phyloP scores from a whole-genome alignment of 106 monocot species.

The Narthecium ossifragum region DNA sequence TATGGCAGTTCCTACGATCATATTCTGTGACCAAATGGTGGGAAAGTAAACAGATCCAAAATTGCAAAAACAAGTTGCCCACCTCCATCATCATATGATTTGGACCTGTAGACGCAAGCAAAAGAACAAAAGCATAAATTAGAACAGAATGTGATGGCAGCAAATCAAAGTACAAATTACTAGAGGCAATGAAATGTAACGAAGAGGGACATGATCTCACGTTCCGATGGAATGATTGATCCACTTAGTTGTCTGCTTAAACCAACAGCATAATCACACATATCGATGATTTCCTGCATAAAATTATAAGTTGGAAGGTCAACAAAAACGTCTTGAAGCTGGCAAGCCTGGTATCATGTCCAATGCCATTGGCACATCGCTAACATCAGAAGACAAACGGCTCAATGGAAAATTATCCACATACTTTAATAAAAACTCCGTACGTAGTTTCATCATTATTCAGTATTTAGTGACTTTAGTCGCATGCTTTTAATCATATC shows the following conservation, averaged over 20 bases:
- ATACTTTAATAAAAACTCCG: too few relatives aligned
- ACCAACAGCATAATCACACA: slow-evolving; percentile 98
- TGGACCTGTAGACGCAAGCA: slow-evolving; percentile 62
- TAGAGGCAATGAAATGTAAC: background rate
- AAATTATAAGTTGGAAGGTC: background rate
- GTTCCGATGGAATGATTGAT: slow-evolving; percentile 95
- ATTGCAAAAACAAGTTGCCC: slow-evolving; percentile 12
- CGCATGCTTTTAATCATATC: too few relatives aligned
- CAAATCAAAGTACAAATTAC: too few relatives aligned
- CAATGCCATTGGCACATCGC: too few relatives aligned
- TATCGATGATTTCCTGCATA: slow-evolving; percentile 92
- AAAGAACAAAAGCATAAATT: background rate
- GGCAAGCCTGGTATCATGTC: too few relatives aligned
- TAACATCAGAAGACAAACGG: too few relatives aligned
- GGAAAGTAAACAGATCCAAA: slow-evolving; percentile 3
- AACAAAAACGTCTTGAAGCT: background rate
- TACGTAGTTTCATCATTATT: too few relatives aligned
- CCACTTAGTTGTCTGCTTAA: slow-evolving; percentile 95
- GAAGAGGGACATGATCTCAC: slow-evolving; percentile 36
- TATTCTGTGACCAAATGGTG: background rate
- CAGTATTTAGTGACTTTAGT: too few relatives aligned
- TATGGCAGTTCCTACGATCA: slow-evolving; percentile 6
- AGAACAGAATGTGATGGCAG: too few relatives aligned
- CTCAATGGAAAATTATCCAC: too few relatives aligned
- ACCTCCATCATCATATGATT: slow-evolving; percentile 99